These are phyloP conservation scores for Ceratopteris richardii DNA, from an alignment of 75 land plant species.

Conservation along the genomic window DNA sequence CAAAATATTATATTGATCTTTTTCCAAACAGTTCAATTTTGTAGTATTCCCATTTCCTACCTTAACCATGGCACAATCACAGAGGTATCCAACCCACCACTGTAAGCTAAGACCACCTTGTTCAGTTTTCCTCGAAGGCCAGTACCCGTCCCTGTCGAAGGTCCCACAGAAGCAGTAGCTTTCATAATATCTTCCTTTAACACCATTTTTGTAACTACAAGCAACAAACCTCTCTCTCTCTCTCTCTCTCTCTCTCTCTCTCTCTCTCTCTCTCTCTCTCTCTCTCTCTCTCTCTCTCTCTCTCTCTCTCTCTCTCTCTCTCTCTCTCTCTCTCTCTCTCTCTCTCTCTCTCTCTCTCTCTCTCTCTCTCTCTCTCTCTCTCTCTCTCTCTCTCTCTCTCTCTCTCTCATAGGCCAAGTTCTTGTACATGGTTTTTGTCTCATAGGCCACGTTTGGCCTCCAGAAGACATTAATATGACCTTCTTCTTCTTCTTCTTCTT, in stretches of 20 bases:
- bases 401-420: too few species aligned
- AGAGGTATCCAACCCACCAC: slow-evolving; percentile 96
- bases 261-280: not conserved
- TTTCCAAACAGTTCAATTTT: slow-evolving; percentile 10
- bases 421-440: too few species aligned
- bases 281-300: not conserved
- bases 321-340: too few species aligned
- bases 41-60: too few species aligned
- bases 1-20: too few species aligned
- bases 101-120: slow-evolving; percentile 91
- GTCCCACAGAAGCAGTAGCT: not conserved
- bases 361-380: too few species aligned
- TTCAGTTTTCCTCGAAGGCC: slow-evolving; percentile 61
- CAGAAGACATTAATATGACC: too few species aligned
- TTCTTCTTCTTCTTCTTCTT: too few species aligned
- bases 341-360: too few species aligned
- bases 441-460: too few species aligned
- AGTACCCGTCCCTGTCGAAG: not conserved
- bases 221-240: not conserved
- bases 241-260: not conserved
- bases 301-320: too few species aligned
- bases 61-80: slow-evolving; percentile 97
- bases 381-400: too few species aligned
- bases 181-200: not conserved
- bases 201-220: slow-evolving; percentile 2